Evolutionary conservation across 2,329 filamentous ascomycete species (phyloP).

Genomic region (Neurospora sp.): DNA sequence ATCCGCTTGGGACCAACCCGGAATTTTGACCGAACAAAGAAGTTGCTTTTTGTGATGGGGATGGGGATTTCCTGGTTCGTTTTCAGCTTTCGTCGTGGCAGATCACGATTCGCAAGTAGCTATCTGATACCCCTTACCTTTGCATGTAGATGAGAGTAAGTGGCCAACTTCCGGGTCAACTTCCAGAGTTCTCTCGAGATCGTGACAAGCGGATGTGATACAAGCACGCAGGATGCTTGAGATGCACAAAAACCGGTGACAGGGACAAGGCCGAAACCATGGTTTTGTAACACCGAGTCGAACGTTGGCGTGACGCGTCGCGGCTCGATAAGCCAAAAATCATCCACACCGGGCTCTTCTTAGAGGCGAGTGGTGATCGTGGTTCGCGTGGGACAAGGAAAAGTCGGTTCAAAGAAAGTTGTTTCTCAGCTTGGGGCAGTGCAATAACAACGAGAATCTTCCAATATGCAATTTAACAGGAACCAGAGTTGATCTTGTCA

Average conservation of each 20-base stretch:
- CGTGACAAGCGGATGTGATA: background rate
- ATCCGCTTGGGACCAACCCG: background rate
- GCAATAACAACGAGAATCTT: background rate
- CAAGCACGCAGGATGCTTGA: background rate
- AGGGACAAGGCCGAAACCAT: background rate
- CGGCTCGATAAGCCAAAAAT: background rate
- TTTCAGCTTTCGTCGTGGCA: background rate
- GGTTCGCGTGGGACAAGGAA: background rate
- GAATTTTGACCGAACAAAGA: background rate
- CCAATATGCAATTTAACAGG: background rate
- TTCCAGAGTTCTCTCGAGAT: background rate
- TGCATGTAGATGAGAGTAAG: background rate
- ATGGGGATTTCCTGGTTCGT: background rate
- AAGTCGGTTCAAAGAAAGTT: background rate
- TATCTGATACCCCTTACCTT: background rate
- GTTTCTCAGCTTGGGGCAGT: background rate
- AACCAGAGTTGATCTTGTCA: background rate
- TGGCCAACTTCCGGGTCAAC: background rate
- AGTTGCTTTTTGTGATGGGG: background rate
- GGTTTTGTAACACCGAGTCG: background rate
- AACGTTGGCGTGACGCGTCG: background rate
- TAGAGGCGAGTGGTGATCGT: background rate
- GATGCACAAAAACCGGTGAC: background rate
- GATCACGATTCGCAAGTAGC: background rate
- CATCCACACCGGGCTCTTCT: background rate